Evolutionary conservation across 1,139 yeast genomes (phyloP).

Genomic region (Pichia sp.): DNA sequence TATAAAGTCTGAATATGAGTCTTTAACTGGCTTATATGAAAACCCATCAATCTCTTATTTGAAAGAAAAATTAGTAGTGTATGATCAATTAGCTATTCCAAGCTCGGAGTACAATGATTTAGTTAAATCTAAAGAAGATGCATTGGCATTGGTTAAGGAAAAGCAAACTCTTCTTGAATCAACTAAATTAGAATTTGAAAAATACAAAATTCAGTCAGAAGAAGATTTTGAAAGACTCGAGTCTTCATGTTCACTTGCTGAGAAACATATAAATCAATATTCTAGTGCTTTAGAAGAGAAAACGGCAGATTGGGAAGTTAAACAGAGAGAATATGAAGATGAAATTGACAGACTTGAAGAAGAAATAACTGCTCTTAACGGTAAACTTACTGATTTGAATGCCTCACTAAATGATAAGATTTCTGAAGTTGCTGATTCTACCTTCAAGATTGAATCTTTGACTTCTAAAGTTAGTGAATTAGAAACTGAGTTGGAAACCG

Average conservation of each 20-base stretch:
- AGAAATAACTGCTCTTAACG: neutral
- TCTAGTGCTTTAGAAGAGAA: neutral
- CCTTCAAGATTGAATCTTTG: too few relatives aligned
- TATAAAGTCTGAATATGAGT: constrained; percentile 1
- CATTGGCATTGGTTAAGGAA: constrained; percentile 1
- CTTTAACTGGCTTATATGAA: constrained; percentile 5
- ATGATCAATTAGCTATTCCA: neutral
- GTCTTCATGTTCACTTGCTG: neutral
- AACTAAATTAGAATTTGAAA: neutral
- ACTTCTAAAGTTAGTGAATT: too few relatives aligned
- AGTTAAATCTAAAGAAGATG: neutral
- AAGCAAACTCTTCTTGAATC: constrained; percentile 1
- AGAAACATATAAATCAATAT: neutral
- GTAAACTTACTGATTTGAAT: too few relatives aligned
- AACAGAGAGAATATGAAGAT: neutral
- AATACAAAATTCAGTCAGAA: neutral
- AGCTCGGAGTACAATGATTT: neutral
- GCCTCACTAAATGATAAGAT: too few relatives aligned
- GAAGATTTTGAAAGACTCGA: neutral
- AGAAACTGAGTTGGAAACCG: too few relatives aligned
- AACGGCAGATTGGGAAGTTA: neutral
- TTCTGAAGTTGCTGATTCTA: too few relatives aligned
- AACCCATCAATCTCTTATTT: constrained; percentile 13
- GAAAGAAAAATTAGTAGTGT: constrained; percentile 3
- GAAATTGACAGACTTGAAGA: neutral